A percentile compares a stretch with the other conserved stretches of the same genome.
phyloP scores from a whole-genome alignment of 2,329 filamentous ascomycete genomes.

The Blumeriella jaapii region DNA sequence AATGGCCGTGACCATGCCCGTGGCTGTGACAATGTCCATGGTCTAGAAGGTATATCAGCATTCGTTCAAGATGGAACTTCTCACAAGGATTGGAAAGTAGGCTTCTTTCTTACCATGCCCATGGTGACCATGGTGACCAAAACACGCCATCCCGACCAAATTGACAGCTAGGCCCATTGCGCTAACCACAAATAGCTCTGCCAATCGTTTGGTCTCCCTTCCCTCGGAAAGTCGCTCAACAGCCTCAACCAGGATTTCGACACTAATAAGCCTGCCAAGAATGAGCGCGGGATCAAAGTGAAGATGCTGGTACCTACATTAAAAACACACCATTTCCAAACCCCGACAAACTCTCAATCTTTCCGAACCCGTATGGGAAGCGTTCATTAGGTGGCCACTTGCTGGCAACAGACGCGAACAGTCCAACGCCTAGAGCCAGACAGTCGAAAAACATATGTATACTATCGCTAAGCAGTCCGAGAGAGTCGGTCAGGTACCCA shows the following conservation, averaged over 20 bases:
- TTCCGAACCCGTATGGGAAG: slow-evolving; percentile 93
- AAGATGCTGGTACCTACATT: slow-evolving; percentile 44
- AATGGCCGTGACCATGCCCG: slow-evolving; percentile 23
- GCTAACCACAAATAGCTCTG: slow-evolving; percentile 83
- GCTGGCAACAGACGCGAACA: slow-evolving; percentile 86
- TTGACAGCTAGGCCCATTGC: slow-evolving; percentile 80
- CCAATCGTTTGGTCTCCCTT: slow-evolving; percentile 69
- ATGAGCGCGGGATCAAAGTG: slow-evolving; percentile 11
- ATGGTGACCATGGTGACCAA: slow-evolving; percentile 37
- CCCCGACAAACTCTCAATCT: slow-evolving; percentile 90
- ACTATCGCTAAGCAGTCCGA: slow-evolving; percentile 92
- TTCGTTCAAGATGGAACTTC: no score
- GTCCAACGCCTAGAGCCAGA: slow-evolving; percentile 76
- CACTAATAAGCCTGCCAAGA: slow-evolving; percentile 64
- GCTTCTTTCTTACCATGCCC: no score
- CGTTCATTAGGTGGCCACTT: slow-evolving; percentile 87
- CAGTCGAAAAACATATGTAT: slow-evolving; percentile 99
- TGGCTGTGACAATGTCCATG: no score
- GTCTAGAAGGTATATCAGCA: no score
- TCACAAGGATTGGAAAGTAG: no score
- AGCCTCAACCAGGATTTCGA: slow-evolving; percentile 94
- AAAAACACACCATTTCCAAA: slow-evolving; percentile 95
- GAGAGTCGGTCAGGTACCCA: slow-evolving; percentile 82
- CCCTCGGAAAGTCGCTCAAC: slow-evolving; percentile 79
- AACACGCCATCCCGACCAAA: slow-evolving; percentile 61